Evolutionary conservation across 2,329 filamentous ascomycete species (phyloP).

Genomic region (Diaporthe vexans): DNA sequence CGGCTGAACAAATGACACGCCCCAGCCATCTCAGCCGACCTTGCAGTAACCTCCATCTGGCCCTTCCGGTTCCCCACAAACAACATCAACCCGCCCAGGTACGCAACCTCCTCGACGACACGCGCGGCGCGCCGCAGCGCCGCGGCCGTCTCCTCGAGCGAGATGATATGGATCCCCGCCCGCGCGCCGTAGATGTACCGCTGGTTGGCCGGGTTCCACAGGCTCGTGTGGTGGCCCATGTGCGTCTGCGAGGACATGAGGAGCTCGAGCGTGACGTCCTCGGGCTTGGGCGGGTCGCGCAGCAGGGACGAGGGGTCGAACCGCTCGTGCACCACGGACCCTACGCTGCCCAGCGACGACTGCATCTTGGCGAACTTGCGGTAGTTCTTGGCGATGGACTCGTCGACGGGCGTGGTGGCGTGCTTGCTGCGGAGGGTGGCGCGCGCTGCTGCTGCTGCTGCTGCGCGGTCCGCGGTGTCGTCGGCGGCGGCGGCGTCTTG

Average conservation of each 20-base stretch:
- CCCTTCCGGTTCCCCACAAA: slow-evolving; percentile 91
- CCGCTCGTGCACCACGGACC: slow-evolving; percentile 63
- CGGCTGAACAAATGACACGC: slow-evolving; percentile 92
- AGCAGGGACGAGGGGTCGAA: slow-evolving; percentile 79
- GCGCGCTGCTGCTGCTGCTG: slow-evolving; percentile 3
- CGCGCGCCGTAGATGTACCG: slow-evolving; percentile 94
- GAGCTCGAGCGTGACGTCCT: slow-evolving; percentile 90
- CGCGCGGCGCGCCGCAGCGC: slow-evolving; percentile 94
- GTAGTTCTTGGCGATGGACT: slow-evolving; percentile 51
- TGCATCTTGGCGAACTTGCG: slow-evolving; percentile 58
- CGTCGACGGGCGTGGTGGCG: slow-evolving; percentile 6
- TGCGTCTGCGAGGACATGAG: slow-evolving; percentile 90
- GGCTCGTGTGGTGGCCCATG: slow-evolving; percentile 89
- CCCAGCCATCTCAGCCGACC: slow-evolving; percentile 81
- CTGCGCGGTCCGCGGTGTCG: neutral
- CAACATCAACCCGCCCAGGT: slow-evolving; percentile 85
- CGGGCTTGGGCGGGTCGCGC: slow-evolving; percentile 78
- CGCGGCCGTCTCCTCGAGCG: slow-evolving; percentile 87
- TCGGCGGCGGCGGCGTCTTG: slow-evolving; percentile 4
- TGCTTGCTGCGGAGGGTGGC: slow-evolving; percentile 3
- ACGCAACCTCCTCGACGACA: slow-evolving; percentile 88
- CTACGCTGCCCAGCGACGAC: slow-evolving; percentile 61
- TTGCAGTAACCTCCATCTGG: slow-evolving; percentile 84
- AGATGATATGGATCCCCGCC: slow-evolving; percentile 92
- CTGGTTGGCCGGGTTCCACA: slow-evolving; percentile 96